These are phyloP conservation scores for Nitzschia inconspicua DNA, from an alignment of 108 stramenopile genomes.

Conservation along the genomic window DNA sequence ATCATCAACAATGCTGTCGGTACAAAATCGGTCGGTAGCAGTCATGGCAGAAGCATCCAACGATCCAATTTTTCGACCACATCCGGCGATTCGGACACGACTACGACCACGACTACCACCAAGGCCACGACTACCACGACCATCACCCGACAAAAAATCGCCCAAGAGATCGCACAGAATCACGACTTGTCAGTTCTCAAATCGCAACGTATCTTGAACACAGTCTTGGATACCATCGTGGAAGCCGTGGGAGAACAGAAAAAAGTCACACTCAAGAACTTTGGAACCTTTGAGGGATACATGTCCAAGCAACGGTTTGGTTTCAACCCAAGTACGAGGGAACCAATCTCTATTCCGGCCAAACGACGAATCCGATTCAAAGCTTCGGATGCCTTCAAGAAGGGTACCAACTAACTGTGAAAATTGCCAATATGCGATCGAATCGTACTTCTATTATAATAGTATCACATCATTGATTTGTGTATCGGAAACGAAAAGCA, in stretches of 20 bases:
- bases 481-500: too few species aligned
- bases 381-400: constrained; percentile 31
- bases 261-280: constrained; percentile 11
- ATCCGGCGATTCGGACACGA: neutral
- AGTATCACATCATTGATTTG: too few species aligned
- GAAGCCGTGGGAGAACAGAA: constrained; percentile 28
- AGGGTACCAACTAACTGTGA: neutral
- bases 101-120: neutral
- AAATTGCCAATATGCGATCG: too few species aligned
- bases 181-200: constrained; percentile 19
- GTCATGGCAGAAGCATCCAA: too few species aligned
- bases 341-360: constrained; percentile 16
- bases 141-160: constrained; percentile 10
- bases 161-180: constrained; percentile 14
- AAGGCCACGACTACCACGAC: neutral
- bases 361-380: constrained; percentile 38
- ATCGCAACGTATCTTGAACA: constrained; percentile 20
- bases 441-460: too few species aligned
- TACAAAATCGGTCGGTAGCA: too few species aligned
- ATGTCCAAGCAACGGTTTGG: constrained; percentile 14
- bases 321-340: constrained; percentile 13
- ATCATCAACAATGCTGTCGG: too few species aligned
- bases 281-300: constrained; percentile 33
- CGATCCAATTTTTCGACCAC: too few species aligned
- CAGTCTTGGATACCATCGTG: constrained; percentile 34